Conservation (phyloP, 106 monocot genomes). For the Dendrobium catenatum region DNA sequence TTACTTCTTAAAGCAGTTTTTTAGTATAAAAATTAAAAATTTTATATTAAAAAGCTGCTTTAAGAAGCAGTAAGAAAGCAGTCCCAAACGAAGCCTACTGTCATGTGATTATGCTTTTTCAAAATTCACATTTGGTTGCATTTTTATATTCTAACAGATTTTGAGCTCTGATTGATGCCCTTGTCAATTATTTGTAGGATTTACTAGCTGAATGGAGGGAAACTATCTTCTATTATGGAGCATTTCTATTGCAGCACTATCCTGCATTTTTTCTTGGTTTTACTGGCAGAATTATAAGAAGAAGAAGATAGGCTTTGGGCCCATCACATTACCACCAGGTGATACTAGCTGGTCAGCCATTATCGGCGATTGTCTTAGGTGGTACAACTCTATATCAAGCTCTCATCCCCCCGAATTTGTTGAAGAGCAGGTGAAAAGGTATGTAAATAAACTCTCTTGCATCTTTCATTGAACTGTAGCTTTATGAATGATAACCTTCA, state of each 20-base stretch:
- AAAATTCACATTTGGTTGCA: neutral
- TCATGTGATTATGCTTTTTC: no score
- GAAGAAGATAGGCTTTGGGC: neutral
- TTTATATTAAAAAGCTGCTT: no score
- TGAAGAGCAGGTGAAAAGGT: slow-evolving; percentile 33
- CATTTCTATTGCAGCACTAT: slow-evolving; percentile 2
- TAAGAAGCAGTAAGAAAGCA: no score
- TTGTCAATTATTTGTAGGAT: neutral
- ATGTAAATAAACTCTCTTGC: neutral
- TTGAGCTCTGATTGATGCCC: neutral
- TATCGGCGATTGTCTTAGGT: slow-evolving; percentile 20
- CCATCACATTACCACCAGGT: slow-evolving; percentile 26
- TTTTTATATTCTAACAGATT: neutral
- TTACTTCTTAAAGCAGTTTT: no score
- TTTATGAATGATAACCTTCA: neutral
- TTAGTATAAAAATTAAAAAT: no score
- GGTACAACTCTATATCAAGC: slow-evolving; percentile 27
- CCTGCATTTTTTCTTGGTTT: neutral
- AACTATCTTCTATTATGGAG: neutral
- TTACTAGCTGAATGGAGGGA: slow-evolving; percentile 4
- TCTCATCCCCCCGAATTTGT: slow-evolving; percentile 34
- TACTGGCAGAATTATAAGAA: neutral
- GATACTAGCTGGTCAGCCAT: slow-evolving; percentile 19
- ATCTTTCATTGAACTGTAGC: neutral
- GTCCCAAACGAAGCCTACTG: no score